Conservation (phyloP, 2,329 filamentous ascomycete genomes). For the Fusarium annulatum region DNA sequence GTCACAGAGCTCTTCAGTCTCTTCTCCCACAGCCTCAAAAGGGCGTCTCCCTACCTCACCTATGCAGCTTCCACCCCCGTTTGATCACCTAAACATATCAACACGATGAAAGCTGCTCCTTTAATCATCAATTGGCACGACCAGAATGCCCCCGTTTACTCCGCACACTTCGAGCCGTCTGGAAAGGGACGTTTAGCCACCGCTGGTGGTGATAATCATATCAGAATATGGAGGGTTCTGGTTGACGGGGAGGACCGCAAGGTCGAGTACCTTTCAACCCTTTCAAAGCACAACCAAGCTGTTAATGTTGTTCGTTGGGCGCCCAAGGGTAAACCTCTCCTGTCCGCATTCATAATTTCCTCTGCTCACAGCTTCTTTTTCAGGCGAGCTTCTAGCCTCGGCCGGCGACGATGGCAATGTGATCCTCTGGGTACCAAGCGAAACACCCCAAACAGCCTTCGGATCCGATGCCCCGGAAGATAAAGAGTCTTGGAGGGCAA, state of each 20-base stretch:
- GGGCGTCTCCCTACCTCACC: slow-evolving; percentile 33
- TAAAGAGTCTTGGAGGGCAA: slow-evolving; percentile 96
- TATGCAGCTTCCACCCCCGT: slow-evolving; percentile 48
- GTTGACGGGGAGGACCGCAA: slow-evolving; percentile 85
- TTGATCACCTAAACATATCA: slow-evolving; percentile 44
- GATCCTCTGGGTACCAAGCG: slow-evolving; percentile 93
- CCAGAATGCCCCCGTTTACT: slow-evolving; percentile 96
- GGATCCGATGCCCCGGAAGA: slow-evolving; percentile 90
- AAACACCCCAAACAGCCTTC: slow-evolving; percentile 74
- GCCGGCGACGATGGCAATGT: slow-evolving; percentile 98
- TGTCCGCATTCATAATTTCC: not conserved
- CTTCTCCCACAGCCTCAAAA: slow-evolving; percentile 37
- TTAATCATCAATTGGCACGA: slow-evolving; percentile 99
- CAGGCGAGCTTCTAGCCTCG: slow-evolving; percentile 92
- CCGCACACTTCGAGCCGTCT: slow-evolving; percentile 93
- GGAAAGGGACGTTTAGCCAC: slow-evolving; percentile 94
- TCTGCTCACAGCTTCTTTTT: slow-evolving; percentile 28
- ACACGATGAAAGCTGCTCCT: slow-evolving; percentile 91
- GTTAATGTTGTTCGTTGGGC: slow-evolving; percentile 98
- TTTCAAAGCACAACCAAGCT: slow-evolving; percentile 93
- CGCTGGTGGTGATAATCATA: slow-evolving; percentile 95
- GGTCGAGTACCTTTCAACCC: slow-evolving; percentile 90
- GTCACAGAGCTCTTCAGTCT: slow-evolving; percentile 29
- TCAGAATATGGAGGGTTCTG: slow-evolving; percentile 94
- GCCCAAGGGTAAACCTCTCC: slow-evolving; percentile 76